A percentile compares a stretch with the other conserved stretches of the same genome.
phyloP scores from a whole-genome alignment of 805 yeast genomes.

The Metschnikowia continentalis region DNA sequence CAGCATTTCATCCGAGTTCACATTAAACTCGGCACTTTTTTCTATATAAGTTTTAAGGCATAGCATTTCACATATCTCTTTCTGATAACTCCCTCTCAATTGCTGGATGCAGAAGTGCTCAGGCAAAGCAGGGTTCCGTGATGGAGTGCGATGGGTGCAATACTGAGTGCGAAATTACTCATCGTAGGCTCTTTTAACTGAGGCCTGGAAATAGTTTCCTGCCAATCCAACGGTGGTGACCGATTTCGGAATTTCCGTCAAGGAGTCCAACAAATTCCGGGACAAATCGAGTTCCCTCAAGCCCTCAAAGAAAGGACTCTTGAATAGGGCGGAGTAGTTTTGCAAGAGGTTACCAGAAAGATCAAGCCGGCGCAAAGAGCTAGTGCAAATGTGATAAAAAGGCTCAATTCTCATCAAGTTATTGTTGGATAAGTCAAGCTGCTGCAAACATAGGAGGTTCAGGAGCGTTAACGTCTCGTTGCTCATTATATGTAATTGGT shows the following conservation, averaged over 20 bases:
- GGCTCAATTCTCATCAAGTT: slow-evolving; percentile 15
- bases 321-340: slow-evolving; percentile 6
- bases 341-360: slow-evolving; percentile 26
- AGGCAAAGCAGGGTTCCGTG: too few relatives aligned
- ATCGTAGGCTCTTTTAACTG: not conserved
- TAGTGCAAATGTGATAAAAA: not conserved
- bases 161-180: not conserved
- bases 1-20: too few relatives aligned
- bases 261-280: slow-evolving; percentile 19
- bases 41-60: too few relatives aligned
- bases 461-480: slow-evolving; percentile 15
- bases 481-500: slow-evolving; percentile 18
- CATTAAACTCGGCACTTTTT: too few relatives aligned
- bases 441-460: slow-evolving; percentile 12
- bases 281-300: slow-evolving; percentile 23
- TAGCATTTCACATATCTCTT: not conserved
- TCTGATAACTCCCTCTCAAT: not conserved
- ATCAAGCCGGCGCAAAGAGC: slow-evolving; percentile 14
- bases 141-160: not conserved
- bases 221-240: slow-evolving; percentile 18
- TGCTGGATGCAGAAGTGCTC: too few relatives aligned
- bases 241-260: slow-evolving; percentile 14
- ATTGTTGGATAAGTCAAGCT: slow-evolving; percentile 23
- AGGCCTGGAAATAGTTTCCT: slow-evolving; percentile 18
- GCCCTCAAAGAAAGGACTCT: slow-evolving; percentile 9